Evolutionary conservation across 306 rosid species (phyloP), one percentile per base, ranked within the genome.

Genomic region (Begonia masoniana): DNA sequence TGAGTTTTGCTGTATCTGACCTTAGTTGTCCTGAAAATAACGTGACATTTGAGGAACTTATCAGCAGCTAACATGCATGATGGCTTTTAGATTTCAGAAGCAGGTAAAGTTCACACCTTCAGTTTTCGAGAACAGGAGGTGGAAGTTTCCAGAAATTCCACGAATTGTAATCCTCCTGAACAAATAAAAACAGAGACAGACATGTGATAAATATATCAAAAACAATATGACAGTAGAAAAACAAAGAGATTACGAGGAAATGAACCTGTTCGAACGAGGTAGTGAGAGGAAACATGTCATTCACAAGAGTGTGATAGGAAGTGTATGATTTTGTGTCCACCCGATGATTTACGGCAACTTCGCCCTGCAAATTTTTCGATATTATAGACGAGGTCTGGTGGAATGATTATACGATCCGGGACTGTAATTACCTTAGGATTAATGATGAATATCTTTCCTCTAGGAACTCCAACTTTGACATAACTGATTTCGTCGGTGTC

Each of bases 131-230:
- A 53, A 2, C 41, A 19, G 73, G 69, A 54, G 76, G 82, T 10
- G 95, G 84, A 51, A 92, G 57, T 71, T 65, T 92, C 99, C 99
- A 92, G 80, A 21, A 92, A 74, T 92, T 92, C 99, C 99, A 92
- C 14, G 93, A 64, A 71, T 92, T 92, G 56, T 54, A 86, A 69
- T 92, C 96, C 83, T 92, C 96, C 99, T 86, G 84, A 45, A 45
- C 49, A 45, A 45, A 45, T 4, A 45, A n/a, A 45, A 45, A n/a
- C 13, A 45, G 49, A 45, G n/a, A 11, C 49, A 45, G 14, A 10
- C 14, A 45, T 45, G 49, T 45, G 10, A 45, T 45, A 45, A 45
- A 45, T 6, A 45, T 12, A 3, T 3, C 14, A 6, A 45, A n/a
- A 45, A 45, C 13, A 10, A 10, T 45, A 45, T 10, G 15, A 1